phyloP scores from a whole-genome alignment of 202 grass and related monocot species.

The Sporobolus alterniflorus region DNA sequence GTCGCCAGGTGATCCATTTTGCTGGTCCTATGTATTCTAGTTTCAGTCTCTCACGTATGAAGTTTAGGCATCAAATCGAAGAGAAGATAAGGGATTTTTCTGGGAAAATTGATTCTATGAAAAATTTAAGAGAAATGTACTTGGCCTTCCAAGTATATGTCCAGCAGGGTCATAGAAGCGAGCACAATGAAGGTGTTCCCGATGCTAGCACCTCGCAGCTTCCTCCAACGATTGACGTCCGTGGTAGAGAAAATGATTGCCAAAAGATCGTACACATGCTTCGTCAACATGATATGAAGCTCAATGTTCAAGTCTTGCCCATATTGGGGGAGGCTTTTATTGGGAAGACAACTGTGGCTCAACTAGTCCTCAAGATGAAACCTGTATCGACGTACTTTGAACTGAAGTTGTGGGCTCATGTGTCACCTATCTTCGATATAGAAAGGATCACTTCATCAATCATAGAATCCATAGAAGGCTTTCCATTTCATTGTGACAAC shows the following conservation, averaged over 20 bases:
- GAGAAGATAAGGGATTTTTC: constrained; percentile 18
- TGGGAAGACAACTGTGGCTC: constrained; percentile 52
- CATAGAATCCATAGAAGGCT: constrained; percentile 37
- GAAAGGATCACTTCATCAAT: constrained; percentile 43
- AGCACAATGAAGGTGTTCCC: background rate
- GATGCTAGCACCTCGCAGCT: constrained; percentile 14
- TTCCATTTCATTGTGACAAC: background rate
- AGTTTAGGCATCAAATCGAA: background rate
- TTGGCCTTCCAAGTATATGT: background rate
- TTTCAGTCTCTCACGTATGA: constrained; percentile 1
- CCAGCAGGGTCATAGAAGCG: background rate
- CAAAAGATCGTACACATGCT: constrained; percentile 17
- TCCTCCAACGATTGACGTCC: constrained; percentile 13
- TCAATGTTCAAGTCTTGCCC: constrained; percentile 16
- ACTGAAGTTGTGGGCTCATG: constrained; percentile 52
- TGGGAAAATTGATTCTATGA: background rate
- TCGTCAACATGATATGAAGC: background rate
- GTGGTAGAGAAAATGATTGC: constrained; percentile 27
- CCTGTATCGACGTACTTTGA: constrained; percentile 28
- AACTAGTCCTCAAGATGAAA: constrained; percentile 31
- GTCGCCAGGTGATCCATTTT: background rate
- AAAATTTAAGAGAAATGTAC: background rate
- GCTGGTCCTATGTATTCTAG: background rate
- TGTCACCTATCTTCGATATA: constrained; percentile 26
- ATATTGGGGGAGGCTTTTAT: constrained; percentile 46